Percentiles rank a stretch among this genome's conserved stretches.
Evolutionary conservation across 2,329 filamentous ascomycete species (phyloP).

Genomic region (Xylariomycetidae sp.): DNA sequence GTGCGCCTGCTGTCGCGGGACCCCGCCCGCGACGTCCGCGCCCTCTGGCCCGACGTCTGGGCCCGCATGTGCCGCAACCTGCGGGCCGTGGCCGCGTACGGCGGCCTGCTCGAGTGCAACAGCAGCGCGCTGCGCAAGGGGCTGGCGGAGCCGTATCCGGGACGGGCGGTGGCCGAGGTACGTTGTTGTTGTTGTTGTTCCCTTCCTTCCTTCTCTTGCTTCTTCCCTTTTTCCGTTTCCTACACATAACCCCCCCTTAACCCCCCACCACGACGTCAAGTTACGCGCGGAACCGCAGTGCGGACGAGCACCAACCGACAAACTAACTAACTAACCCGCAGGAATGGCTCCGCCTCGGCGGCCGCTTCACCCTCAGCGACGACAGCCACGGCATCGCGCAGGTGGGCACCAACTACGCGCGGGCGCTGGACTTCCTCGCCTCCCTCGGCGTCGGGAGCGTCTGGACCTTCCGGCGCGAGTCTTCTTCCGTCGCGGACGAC

Average conservation of each 20-base stretch:
- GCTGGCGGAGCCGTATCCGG: constrained; percentile 84
- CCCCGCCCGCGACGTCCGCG: constrained; percentile 54
- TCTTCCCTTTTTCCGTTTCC: constrained; percentile 1
- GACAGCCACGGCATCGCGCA: constrained; percentile 89
- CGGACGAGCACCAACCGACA: neutral
- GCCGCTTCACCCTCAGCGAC: constrained; percentile 85
- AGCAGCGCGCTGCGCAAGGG: constrained; percentile 84
- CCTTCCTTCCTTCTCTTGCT: neutral
- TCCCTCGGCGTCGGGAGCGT: constrained; percentile 58
- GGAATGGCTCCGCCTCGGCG: constrained; percentile 67
- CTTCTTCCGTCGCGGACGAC: constrained; percentile 15
- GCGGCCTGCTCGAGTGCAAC: constrained; percentile 85
- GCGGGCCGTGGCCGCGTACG: constrained; percentile 61
- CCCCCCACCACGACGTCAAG: too few species aligned
- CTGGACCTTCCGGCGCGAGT: constrained; percentile 44
- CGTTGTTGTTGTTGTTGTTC: constrained; percentile 19
- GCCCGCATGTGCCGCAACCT: constrained; percentile 68
- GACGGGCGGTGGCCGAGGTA: constrained; percentile 69
- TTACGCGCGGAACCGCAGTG: too few species aligned
- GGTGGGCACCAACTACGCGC: constrained; percentile 75
- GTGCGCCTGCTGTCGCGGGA: constrained; percentile 73
- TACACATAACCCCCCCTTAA: constrained; percentile 5
- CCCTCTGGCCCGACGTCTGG: constrained; percentile 62
- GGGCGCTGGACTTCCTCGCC: constrained; percentile 64
- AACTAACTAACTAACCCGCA: constrained; percentile 24